These are phyloP conservation scores for Gossypium stocksii DNA, from an alignment of 345 rosid genomes.

Conservation along the genomic window DNA sequence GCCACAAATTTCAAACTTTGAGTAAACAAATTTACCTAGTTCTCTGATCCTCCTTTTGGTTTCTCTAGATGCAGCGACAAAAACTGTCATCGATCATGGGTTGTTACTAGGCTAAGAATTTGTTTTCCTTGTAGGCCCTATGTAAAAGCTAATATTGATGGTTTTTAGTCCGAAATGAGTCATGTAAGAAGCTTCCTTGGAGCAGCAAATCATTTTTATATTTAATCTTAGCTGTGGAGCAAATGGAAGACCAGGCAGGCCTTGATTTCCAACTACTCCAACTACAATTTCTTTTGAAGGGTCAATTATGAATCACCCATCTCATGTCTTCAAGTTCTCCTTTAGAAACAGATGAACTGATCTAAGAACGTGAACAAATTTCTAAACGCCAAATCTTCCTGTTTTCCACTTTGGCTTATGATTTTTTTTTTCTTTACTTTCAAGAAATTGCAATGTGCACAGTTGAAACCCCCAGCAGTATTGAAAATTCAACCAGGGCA, in stretches of 20 bases:
- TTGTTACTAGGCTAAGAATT: neutral
- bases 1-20: neutral
- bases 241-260: neutral
- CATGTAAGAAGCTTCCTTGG: neutral
- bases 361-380: neutral
- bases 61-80: neutral
- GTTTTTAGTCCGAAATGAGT: neutral
- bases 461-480: neutral
- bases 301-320: neutral
- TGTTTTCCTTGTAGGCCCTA: neutral
- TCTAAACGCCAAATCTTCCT: neutral
- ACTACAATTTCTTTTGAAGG: neutral
- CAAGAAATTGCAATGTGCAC: neutral
- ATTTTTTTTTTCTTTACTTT: neutral
- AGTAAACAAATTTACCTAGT: neutral
- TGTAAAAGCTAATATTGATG: neutral
- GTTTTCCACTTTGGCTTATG: neutral
- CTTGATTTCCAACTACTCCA: constrained; percentile 8
- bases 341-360: neutral
- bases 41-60: neutral
- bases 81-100: neutral
- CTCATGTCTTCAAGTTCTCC: neutral
- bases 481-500: neutral
- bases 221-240: constrained; percentile 6
- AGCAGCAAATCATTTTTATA: neutral